Conservation (phyloP, 1,284 basidiomycete genomes). For the Pseudozyma tsukubaensis region DNA sequence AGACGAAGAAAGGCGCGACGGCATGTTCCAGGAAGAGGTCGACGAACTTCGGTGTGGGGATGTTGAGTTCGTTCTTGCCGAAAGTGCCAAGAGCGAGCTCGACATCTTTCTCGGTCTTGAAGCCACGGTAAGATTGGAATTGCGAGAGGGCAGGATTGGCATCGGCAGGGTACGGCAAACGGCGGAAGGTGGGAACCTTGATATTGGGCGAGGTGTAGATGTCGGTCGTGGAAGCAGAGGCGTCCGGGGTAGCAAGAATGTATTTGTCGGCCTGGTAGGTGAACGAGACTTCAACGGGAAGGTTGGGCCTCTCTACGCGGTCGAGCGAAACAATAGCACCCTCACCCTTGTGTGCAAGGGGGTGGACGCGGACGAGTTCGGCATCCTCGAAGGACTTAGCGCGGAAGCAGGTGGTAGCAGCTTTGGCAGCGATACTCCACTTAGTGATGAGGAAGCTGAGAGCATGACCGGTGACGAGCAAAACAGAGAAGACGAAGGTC, state of each 20-base stretch:
- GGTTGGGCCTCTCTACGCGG: conserved; percentile 68
- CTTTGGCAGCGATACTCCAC: conserved; percentile 86
- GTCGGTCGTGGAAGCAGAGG: conserved; percentile 56
- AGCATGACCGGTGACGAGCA: conserved; percentile 86
- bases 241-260: conserved; percentile 74
- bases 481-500: conserved; percentile 90
- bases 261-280: conserved; percentile 97
- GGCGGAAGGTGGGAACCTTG: conserved; percentile 78
- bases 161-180: conserved; percentile 89
- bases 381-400: conserved; percentile 75
- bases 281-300: conserved; percentile 80
- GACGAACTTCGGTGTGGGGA: conserved; percentile 65
- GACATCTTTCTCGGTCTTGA: conserved; percentile 66
- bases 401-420: conserved; percentile 77
- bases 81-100: conserved; percentile 59
- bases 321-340: conserved; percentile 89
- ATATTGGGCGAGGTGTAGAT: conserved; percentile 62
- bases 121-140: conserved; percentile 75
- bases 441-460: conserved; percentile 90
- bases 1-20: conserved; percentile 68
- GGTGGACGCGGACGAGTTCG: conserved; percentile 84
- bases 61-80: conserved; percentile 65
- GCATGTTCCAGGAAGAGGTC: conserved; percentile 68
- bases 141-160: conserved; percentile 77
- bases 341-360: conserved; percentile 85